Evolutionary conservation across 108 stramenopile species (phyloP), one percentile per base, ranked within the genome.

Genomic region (Epithemia pelagica): DNA sequence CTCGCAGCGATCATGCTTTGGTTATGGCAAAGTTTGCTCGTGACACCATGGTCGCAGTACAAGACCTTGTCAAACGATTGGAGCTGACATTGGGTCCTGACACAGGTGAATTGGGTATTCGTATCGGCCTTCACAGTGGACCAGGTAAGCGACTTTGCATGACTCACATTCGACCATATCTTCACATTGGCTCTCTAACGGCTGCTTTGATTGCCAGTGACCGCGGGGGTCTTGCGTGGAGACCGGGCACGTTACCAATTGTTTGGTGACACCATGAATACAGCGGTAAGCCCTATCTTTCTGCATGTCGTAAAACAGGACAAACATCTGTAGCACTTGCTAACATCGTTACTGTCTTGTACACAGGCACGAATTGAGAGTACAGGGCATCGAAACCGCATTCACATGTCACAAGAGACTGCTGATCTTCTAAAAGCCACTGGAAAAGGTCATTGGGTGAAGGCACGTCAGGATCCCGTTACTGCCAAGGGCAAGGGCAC

Each of bases 21-120:
- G 77, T 82, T 20, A 72, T 90, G 60, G 85, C 84, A 19, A 59
- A 81, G 27, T 90, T 87, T 75, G 73, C 89, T 5, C 51, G 52
- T 28, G 46, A 65, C 2, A 76, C 78, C 61, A 29, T 61, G 33
- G n/a, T 30, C n/a, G 78, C 71, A 59, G 61, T 69, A 23, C 69
- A 57, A 22, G 64, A 66, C 1, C 52, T 80, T 1, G 46, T 53
- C 10, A 30, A 61, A 32, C 18, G 57, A 30, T 32, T 78, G 19
- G 56, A 58, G 21, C 25, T 58, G 5, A 26, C 56, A 58, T 58
- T 58, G 56, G 56, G 56, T 23, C 56, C 56, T 58, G 56, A 58
- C 21, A 58, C 56, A 23, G 56, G 56, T 26, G 56, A 58, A 58
- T 27, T 58, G 22, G 22, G 25, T 21, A 58, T 58, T 23, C 56